phyloP scores from a whole-genome alignment of 1,139 yeast genomes.

The Blastobotrys capitulatus region DNA sequence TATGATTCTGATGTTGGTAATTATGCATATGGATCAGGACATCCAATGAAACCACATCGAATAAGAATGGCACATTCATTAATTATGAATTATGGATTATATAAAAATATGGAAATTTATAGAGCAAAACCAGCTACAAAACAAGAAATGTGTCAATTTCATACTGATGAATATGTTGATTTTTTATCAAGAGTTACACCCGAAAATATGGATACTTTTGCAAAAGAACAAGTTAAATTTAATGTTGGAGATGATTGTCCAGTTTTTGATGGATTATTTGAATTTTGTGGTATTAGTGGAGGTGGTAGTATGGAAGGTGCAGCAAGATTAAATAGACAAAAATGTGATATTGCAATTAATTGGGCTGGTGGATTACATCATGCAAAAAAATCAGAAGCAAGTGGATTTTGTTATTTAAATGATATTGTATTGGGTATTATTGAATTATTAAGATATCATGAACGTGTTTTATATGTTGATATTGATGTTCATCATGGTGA shows the following conservation, averaged over 20 bases:
- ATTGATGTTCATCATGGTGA: slow-evolving; percentile 98
- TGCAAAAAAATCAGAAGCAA: slow-evolving; percentile 92
- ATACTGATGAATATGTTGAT: slow-evolving; percentile 95
- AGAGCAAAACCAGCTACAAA: slow-evolving; percentile 97
- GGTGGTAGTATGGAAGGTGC: slow-evolving; percentile 99
- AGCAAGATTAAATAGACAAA: slow-evolving; percentile 83
- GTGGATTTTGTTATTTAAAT: slow-evolving; percentile 90
- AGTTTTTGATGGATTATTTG: slow-evolving; percentile 92
- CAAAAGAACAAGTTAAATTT: slow-evolving; percentile 89
- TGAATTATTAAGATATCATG: slow-evolving; percentile 84
- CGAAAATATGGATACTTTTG: slow-evolving; percentile 84
- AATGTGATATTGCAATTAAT: slow-evolving; percentile 92
- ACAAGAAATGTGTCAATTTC: slow-evolving; percentile 98
- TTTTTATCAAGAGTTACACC: slow-evolving; percentile 91
- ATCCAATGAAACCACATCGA: slow-evolving; percentile 98
- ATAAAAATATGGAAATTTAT: slow-evolving; percentile 95
- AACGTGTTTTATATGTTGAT: slow-evolving; percentile 91
- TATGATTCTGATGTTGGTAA: slow-evolving; percentile 89
- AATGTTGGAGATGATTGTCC: slow-evolving; percentile 98
- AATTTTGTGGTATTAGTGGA: slow-evolving; percentile 88
- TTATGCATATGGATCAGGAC: slow-evolving; percentile 97
- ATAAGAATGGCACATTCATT: slow-evolving; percentile 98
- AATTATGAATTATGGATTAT: slow-evolving; percentile 94
- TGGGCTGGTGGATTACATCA: slow-evolving; percentile 98
- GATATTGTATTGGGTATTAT: slow-evolving; percentile 89